These are phyloP conservation scores for Aphanomyces invadans DNA, from an alignment of 352 stramenopile species.

Conservation along the genomic window DNA sequence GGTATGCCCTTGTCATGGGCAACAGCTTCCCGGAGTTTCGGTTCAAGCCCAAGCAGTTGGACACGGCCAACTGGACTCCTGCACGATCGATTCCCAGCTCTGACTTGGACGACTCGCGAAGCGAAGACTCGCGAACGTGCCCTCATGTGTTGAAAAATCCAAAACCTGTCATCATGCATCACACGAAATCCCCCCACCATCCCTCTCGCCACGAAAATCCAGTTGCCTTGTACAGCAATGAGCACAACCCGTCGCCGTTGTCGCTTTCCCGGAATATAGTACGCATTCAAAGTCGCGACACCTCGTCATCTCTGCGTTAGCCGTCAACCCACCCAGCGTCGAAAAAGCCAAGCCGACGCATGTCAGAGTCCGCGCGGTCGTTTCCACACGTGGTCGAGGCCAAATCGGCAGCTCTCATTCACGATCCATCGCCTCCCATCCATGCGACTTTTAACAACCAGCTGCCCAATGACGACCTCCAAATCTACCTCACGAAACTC, in stretches of 20 bases:
- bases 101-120: background rate
- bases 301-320: too few species aligned
- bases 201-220: background rate
- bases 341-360: background rate
- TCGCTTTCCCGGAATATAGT: background rate
- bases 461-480: background rate
- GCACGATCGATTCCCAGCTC: background rate
- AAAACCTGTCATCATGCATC: background rate
- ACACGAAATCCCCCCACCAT: background rate
- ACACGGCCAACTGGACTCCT: background rate
- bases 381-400: background rate
- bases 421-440: background rate
- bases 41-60: background rate
- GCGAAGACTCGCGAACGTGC: background rate
- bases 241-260: conserved; percentile 1
- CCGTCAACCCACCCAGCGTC: too few species aligned
- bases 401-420: background rate
- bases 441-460: conserved; percentile 10
- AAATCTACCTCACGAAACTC: conserved; percentile 7
- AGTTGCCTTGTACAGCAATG: background rate
- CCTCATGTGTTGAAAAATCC: background rate
- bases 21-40: conserved; percentile 8
- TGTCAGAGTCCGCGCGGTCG: background rate
- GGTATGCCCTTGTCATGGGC: conserved; percentile 1
- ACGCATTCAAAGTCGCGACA: too few species aligned